These are phyloP conservation scores for Closterium sp. DNA, from an alignment of 139 green algal species.

Conservation along the genomic window DNA sequence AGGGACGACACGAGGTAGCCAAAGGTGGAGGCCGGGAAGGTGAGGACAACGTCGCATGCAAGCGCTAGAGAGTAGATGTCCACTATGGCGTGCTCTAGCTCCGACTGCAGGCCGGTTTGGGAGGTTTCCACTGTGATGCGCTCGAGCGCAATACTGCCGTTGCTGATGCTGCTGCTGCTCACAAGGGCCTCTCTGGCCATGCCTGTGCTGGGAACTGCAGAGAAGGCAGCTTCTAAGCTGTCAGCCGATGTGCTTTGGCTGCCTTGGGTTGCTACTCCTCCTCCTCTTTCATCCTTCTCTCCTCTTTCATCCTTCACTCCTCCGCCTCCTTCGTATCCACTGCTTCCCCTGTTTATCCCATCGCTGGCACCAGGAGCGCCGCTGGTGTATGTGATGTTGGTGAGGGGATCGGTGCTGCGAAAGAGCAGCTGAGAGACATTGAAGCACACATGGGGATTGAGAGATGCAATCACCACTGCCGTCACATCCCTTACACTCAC, in stretches of 20 bases:
- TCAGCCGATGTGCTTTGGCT: too few species aligned
- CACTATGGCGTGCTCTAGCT: neutral
- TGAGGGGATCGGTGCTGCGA: neutral
- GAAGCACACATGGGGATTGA: neutral
- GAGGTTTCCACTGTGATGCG: neutral
- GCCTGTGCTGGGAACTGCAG: neutral
- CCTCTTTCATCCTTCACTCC: too few species aligned
- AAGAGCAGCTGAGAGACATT: neutral
- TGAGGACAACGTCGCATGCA: neutral
- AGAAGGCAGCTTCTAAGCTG: too few species aligned
- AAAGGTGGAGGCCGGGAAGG: neutral
- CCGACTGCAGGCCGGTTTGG: neutral
- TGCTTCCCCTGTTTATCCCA: too few species aligned
- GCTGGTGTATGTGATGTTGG: neutral
- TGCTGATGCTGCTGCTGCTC: neutral
- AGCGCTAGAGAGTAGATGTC: neutral
- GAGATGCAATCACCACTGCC: neutral
- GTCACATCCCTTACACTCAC: neutral
- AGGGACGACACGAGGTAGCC: neutral
- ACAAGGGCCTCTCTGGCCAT: neutral
- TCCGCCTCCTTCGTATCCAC: too few species aligned
- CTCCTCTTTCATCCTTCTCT: too few species aligned
- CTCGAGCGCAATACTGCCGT: neutral
- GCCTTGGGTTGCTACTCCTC: neutral
- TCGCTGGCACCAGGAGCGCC: neutral